These are phyloP conservation scores for Mikania micrantha DNA, from an alignment of 129 eudicot species.

Conservation along the genomic window DNA sequence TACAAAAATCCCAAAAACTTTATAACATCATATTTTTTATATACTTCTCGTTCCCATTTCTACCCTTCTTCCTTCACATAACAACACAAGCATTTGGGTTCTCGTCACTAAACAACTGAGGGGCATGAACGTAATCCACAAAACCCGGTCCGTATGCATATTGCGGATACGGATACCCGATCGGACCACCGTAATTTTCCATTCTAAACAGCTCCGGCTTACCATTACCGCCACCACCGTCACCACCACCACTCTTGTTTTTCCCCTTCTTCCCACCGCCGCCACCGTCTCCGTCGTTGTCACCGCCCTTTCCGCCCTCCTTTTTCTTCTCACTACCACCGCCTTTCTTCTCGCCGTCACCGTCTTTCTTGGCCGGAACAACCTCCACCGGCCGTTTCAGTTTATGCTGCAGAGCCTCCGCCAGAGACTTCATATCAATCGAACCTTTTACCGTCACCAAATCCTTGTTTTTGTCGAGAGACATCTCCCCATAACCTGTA, in stretches of 20 bases:
- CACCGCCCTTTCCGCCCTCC: conserved; percentile 11
- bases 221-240: background rate
- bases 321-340: conserved; percentile 9
- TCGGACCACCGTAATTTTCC: conserved; percentile 30
- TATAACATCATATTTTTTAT: background rate
- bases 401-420: conserved; percentile 41
- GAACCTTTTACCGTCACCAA: conserved; percentile 64
- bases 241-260: background rate
- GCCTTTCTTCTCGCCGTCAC: conserved; percentile 24
- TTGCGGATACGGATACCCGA: conserved; percentile 36
- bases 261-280: conserved; percentile 12
- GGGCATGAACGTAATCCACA: conserved; percentile 43
- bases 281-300: conserved; percentile 31
- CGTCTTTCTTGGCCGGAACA: conserved; percentile 58
- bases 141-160: conserved; percentile 29
- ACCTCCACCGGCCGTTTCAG: conserved; percentile 51
- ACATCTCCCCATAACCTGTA: conserved; percentile 55
- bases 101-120: conserved; percentile 73
- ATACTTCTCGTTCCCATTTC: background rate
- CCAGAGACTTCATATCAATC: conserved; percentile 54
- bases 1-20: background rate
- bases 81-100: conserved; percentile 77
- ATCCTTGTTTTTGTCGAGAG: conserved; percentile 48
- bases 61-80: conserved; percentile 40
- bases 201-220: conserved; percentile 15